A percentile compares a stretch with the other conserved stretches of the same genome.
Evolutionary conservation across 2,329 filamentous ascomycete genomes (phyloP).

Genomic region (Fusarium graminum): DNA sequence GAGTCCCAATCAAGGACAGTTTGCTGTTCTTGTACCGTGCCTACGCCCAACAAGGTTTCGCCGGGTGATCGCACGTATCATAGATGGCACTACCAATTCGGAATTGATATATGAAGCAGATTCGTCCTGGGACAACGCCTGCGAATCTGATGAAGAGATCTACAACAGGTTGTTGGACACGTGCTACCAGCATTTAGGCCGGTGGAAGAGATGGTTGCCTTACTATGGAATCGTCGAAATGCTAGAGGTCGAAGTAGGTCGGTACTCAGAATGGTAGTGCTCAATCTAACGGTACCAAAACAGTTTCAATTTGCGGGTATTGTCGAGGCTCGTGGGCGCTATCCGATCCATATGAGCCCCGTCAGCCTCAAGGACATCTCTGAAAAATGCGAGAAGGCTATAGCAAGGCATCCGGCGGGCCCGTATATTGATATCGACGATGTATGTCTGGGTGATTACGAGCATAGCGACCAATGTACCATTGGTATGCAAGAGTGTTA

Average conservation of each 20-base stretch:
- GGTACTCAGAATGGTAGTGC: fast-evolving
- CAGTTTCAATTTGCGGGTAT: not conserved
- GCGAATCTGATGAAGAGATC: not conserved
- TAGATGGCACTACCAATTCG: fast-evolving
- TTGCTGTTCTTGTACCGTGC: not conserved
- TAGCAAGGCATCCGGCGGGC: not conserved
- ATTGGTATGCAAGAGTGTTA: not conserved
- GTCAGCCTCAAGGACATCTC: fast-evolving
- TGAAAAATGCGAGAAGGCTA: not conserved
- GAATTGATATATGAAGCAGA: fast-evolving
- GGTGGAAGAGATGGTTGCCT: conserved; percentile 1
- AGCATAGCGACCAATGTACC: not conserved
- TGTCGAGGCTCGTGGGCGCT: not conserved
- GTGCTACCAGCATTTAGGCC: not conserved
- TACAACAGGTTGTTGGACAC: not conserved
- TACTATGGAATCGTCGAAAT: not conserved
- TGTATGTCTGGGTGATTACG: not conserved
- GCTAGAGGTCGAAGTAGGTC: not conserved
- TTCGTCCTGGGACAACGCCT: not conserved
- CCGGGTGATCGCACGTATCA: fast-evolving
- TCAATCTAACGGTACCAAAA: not conserved
- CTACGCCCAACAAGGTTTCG: not conserved
- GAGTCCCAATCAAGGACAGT: not conserved
- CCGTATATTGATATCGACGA: not conserved
- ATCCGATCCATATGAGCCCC: not conserved